Evolutionary conservation across 768 basidiomycete species (phyloP).

Genomic region (Mycena maculata): DNA sequence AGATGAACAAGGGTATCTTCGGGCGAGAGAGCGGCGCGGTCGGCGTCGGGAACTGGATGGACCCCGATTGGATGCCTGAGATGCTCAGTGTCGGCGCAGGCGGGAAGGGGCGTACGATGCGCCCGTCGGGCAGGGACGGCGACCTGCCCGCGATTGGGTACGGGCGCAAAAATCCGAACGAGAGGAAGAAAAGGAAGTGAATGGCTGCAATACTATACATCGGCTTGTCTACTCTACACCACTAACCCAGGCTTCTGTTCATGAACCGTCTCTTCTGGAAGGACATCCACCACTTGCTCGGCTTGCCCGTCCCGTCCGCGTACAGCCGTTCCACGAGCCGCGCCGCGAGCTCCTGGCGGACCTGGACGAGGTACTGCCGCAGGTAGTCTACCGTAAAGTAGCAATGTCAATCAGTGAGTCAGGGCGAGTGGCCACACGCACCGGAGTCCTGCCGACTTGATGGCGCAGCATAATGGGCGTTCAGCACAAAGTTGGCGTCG

Average conservation of each 20-base stretch:
- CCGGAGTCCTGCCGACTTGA: slow-evolving; percentile 83
- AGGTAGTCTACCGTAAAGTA: slow-evolving; percentile 76
- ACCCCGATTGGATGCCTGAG: slow-evolving; percentile 94
- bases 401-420: slow-evolving; percentile 25
- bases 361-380: slow-evolving; percentile 91
- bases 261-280: slow-evolving; percentile 98
- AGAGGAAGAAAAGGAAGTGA: slow-evolving; percentile 71
- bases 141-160: slow-evolving; percentile 88
- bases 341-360: slow-evolving; percentile 90
- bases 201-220: slow-evolving; percentile 32
- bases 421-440: slow-evolving; percentile 45
- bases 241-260: slow-evolving; percentile 87
- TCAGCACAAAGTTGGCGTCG: slow-evolving; percentile 94
- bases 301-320: slow-evolving; percentile 91
- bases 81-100: slow-evolving; percentile 75
- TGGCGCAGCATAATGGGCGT: slow-evolving; percentile 90
- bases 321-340: slow-evolving; percentile 91
- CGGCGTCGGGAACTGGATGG: slow-evolving; percentile 86
- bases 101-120: slow-evolving; percentile 75
- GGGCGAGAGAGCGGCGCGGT: slow-evolving; percentile 61
- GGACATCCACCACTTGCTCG: slow-evolving; percentile 99
- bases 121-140: slow-evolving; percentile 63
- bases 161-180: slow-evolving; percentile 92
- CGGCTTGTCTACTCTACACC: slow-evolving; percentile 37
- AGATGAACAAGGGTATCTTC: slow-evolving; percentile 73